Conservation (phyloP, 2,329 filamentous ascomycete species). For the Camillea tinctor region DNA sequence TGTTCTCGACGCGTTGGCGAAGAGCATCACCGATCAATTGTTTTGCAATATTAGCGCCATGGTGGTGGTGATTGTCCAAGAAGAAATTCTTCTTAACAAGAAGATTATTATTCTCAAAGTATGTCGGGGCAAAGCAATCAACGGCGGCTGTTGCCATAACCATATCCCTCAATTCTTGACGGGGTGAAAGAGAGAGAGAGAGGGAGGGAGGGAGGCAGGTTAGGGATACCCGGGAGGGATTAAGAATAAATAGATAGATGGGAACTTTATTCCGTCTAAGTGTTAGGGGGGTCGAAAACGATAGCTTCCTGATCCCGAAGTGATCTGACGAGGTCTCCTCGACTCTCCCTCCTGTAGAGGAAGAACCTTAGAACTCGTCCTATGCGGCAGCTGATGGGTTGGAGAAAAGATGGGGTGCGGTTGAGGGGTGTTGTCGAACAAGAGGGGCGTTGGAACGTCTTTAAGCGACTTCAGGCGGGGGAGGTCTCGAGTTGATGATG, state of each 20-base stretch:
- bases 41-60: conserved; percentile 60
- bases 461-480: conserved; percentile 53
- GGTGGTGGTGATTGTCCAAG: conserved; percentile 39
- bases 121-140: conserved; percentile 52
- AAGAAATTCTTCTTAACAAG: conserved; percentile 37
- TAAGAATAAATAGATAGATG: conserved; percentile 8
- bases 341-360: conserved; percentile 99
- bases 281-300: conserved; percentile 96
- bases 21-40: conserved; percentile 83
- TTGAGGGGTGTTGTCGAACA: conserved; percentile 51
- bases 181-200: conserved; percentile 21
- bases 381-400: conserved; percentile 97
- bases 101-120: conserved; percentile 46
- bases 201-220: conserved; percentile 17
- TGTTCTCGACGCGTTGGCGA: conserved; percentile 76
- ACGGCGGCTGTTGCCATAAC: conserved; percentile 63
- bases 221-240: conserved; percentile 18
- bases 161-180: conserved; percentile 52
- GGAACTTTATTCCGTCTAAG: conserved; percentile 31
- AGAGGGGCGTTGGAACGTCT: conserved; percentile 44
- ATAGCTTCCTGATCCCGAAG: conserved; percentile 87
- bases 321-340: conserved; percentile 94
- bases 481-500: conserved; percentile 65
- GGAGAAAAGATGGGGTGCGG: conserved; percentile 54
- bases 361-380: conserved; percentile 97